phyloP scores from a whole-genome alignment of 306 rosid species.

The Prunus mongolica region DNA sequence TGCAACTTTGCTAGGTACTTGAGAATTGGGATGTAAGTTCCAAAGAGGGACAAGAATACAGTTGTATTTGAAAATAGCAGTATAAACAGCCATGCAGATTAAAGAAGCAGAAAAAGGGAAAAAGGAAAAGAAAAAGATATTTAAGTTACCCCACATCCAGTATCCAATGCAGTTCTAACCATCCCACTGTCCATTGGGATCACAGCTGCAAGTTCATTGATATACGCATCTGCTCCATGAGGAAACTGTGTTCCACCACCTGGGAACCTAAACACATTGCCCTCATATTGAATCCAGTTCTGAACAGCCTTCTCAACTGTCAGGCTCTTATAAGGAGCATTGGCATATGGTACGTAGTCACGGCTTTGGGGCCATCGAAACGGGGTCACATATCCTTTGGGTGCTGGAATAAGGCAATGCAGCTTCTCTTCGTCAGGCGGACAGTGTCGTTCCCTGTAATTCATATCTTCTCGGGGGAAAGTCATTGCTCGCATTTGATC shows the following conservation, averaged over 20 bases:
- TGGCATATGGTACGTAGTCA: slow-evolving; percentile 73
- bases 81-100: slow-evolving; percentile 7
- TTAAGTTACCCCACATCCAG: slow-evolving; percentile 81
- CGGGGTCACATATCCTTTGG: slow-evolving; percentile 68
- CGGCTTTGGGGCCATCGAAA: slow-evolving; percentile 83
- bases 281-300: slow-evolving; percentile 87
- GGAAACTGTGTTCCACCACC: slow-evolving; percentile 93
- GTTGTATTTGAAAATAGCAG: background rate
- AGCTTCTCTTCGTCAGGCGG: slow-evolving; percentile 64
- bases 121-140: background rate
- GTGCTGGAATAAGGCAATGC: slow-evolving; percentile 79
- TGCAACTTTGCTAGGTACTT: background rate
- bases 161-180: slow-evolving; percentile 73
- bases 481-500: slow-evolving; percentile 73
- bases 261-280: slow-evolving; percentile 77
- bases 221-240: slow-evolving; percentile 78
- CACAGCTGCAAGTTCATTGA: slow-evolving; percentile 65
- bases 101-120: background rate
- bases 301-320: slow-evolving; percentile 88
- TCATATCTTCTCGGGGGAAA: slow-evolving; percentile 66
- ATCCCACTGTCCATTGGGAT: slow-evolving; percentile 67
- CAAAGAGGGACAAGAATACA: background rate
- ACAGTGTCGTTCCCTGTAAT: slow-evolving; percentile 77
- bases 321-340: slow-evolving; percentile 75
- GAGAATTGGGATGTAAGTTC: background rate